Percentiles rank a stretch among this genome's conserved stretches.
These are phyloP conservation scores for Aspergillus ellipticus DNA, from an alignment of 495 filamentous ascomycete genomes.

Conservation along the genomic window DNA sequence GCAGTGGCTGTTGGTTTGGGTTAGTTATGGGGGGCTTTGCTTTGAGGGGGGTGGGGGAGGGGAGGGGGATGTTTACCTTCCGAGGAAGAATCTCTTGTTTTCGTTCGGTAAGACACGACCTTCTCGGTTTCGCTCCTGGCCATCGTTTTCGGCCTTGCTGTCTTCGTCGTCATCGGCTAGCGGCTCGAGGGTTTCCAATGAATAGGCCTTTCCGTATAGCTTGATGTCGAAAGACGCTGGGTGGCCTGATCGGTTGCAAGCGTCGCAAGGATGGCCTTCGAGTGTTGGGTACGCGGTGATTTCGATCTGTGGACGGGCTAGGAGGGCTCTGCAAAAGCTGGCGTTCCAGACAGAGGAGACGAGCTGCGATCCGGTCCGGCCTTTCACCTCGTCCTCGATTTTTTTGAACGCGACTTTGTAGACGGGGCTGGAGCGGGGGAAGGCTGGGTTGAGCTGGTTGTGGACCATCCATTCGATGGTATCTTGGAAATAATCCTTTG, in stretches of 20 bases:
- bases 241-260: conserved; percentile 70
- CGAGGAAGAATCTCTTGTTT: conserved; percentile 37
- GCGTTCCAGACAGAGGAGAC: conserved; percentile 68
- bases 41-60: not conserved
- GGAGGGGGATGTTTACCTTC: conserved; percentile 27
- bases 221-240: conserved; percentile 59
- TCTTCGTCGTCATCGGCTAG: conserved; percentile 50
- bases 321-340: conserved; percentile 61
- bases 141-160: conserved; percentile 37
- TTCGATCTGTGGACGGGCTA: conserved; percentile 56
- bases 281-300: conserved; percentile 31
- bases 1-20: conserved; percentile 47
- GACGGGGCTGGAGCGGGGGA: conserved; percentile 58
- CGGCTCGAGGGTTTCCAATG: conserved; percentile 63
- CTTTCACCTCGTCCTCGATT: conserved; percentile 67
- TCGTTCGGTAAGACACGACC: conserved; percentile 31
- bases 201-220: conserved; percentile 67
- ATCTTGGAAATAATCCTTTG: conserved; percentile 73
- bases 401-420: conserved; percentile 72
- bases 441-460: conserved; percentile 72
- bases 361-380: conserved; percentile 66
- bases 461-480: conserved; percentile 82
- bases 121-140: conserved; percentile 35
- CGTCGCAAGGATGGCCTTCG: conserved; percentile 58
- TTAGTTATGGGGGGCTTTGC: not conserved